Percentiles rank a stretch among this genome's conserved stretches.
These are phyloP conservation scores for Colletotrichum abscissum DNA, from an alignment of 2,329 filamentous ascomycete genomes.

Conservation along the genomic window DNA sequence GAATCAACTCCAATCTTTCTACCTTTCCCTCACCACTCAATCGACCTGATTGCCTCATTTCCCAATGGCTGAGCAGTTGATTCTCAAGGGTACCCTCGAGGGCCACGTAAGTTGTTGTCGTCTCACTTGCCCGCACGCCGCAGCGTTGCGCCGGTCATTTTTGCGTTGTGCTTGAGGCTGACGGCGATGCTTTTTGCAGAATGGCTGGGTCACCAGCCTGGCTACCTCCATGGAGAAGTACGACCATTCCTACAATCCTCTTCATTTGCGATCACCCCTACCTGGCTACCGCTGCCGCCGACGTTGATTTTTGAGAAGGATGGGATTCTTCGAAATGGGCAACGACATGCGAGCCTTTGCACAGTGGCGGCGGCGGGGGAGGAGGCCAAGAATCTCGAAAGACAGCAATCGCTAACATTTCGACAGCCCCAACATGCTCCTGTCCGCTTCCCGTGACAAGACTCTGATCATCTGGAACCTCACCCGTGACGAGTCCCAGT, in stretches of 20 bases:
- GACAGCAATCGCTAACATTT: constrained; percentile 41
- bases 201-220: constrained; percentile 99
- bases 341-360: neutral
- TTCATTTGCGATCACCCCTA: neutral
- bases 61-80: constrained; percentile 90
- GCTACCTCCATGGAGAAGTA: constrained; percentile 99
- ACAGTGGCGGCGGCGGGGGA: constrained; percentile 32
- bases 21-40: constrained; percentile 49
- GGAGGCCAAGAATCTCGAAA: neutral
- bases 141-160: constrained; percentile 40
- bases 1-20: constrained; percentile 46
- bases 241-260: constrained; percentile 45
- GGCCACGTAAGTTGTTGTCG: constrained; percentile 78
- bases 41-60: constrained; percentile 55
- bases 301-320: neutral
- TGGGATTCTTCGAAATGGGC: constrained; percentile 26
- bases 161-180: constrained; percentile 31
- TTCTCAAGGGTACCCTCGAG: constrained; percentile 97
- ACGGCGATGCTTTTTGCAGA: constrained; percentile 56
- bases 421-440: constrained; percentile 96
- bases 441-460: constrained; percentile 98
- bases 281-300: neutral
- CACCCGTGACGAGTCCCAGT: constrained; percentile 96
- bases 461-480: constrained; percentile 99
- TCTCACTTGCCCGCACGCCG: constrained; percentile 37